phyloP scores from a whole-genome alignment of 2,329 filamentous ascomycete genomes.

The Didymella keratinophila region DNA sequence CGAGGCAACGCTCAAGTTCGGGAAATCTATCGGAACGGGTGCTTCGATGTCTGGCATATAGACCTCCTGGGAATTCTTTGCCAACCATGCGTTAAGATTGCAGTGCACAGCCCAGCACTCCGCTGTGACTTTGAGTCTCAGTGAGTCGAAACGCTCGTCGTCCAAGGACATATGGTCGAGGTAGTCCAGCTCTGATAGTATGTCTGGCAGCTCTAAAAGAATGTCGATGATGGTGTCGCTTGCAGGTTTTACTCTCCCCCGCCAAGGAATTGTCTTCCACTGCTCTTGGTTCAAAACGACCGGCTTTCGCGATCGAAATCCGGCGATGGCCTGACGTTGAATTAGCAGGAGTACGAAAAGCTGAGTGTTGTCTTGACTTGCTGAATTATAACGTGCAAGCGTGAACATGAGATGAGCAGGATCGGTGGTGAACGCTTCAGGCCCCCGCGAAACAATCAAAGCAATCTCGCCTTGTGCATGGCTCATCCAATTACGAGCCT shows the following conservation, averaged over 20 bases:
- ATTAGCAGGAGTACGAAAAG: background rate
- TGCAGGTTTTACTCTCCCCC: conserved; percentile 38
- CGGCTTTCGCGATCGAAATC: conserved; percentile 48
- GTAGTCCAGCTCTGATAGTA: conserved; percentile 42
- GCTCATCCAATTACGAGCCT: conserved; percentile 40
- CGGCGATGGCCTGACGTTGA: conserved; percentile 27
- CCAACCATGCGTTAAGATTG: conserved; percentile 32
- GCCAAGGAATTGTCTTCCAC: conserved; percentile 51
- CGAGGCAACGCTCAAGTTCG: conserved; percentile 27
- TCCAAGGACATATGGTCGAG: conserved; percentile 14
- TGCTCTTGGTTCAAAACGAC: conserved; percentile 40
- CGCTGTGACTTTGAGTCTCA: conserved; percentile 16
- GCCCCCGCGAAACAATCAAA: conserved; percentile 32
- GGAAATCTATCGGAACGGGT: conserved; percentile 25
- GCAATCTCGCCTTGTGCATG: conserved; percentile 41
- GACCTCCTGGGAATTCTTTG: conserved; percentile 22
- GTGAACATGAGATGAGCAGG: conserved; percentile 34
- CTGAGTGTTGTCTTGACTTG: background rate
- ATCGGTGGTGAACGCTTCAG: conserved; percentile 27
- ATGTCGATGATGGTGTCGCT: conserved; percentile 48
- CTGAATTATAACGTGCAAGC: conserved; percentile 29
- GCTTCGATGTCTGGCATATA: conserved; percentile 22
- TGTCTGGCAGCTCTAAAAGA: conserved; percentile 40
- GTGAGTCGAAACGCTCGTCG: conserved; percentile 5
- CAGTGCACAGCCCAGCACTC: conserved; percentile 34